Percentiles rank a stretch among this genome's conserved stretches.
These are phyloP conservation scores for Tetrapisispora phaffii DNA, from an alignment of 805 yeast genomes.

Conservation along the genomic window DNA sequence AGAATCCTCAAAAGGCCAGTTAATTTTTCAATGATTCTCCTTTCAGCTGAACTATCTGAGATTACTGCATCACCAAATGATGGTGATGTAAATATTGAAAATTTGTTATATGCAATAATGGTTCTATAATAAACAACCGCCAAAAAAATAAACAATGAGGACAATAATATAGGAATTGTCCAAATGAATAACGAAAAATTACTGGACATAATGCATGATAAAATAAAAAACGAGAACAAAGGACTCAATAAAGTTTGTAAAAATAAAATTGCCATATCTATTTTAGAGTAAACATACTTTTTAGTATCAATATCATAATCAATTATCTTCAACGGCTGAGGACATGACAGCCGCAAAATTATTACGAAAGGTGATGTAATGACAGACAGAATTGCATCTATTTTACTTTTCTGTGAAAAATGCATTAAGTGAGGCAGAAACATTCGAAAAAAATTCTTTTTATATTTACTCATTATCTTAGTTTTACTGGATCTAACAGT, in stretches of 20 bases:
- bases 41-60: constrained; percentile 4
- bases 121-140: constrained; percentile 10
- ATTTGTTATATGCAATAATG: constrained; percentile 11
- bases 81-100: constrained; percentile 15
- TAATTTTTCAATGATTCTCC: constrained; percentile 11
- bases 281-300: constrained; percentile 11
- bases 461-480: not conserved
- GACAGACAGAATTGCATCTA: constrained; percentile 24
- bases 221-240: constrained; percentile 12
- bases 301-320: constrained; percentile 20
- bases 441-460: constrained; percentile 6
- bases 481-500: not conserved
- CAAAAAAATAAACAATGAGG: constrained; percentile 1
- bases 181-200: constrained; percentile 7
- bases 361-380: constrained; percentile 30
- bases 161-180: constrained; percentile 10
- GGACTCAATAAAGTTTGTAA: constrained; percentile 29
- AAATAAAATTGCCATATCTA: constrained; percentile 18
- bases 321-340: constrained; percentile 22
- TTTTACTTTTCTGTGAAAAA: constrained; percentile 18
- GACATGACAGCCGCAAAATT: constrained; percentile 30
- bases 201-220: constrained; percentile 14
- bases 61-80: constrained; percentile 1
- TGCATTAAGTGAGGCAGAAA: constrained; percentile 29
- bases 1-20: constrained; percentile 10